Evolutionary conservation across 352 stramenopile species (phyloP).

Genomic region (Phytopythium sindhum): DNA sequence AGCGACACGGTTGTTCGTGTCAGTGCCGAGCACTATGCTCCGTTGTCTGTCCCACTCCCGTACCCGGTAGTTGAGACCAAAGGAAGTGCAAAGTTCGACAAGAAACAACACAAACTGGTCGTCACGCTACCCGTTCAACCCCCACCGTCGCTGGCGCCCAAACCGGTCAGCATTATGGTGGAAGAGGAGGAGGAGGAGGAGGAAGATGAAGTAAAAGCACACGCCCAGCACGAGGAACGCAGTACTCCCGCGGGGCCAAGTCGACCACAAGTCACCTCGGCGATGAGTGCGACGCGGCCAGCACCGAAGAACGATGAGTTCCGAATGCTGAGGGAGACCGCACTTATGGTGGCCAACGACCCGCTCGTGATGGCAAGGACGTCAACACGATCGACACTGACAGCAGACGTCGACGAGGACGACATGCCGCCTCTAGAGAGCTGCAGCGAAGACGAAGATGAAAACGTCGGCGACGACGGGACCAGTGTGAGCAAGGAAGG

Average conservation of each 20-base stretch:
- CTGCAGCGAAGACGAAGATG: conserved; percentile 48
- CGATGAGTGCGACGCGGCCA: too few relatives aligned
- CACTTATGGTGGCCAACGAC: conserved; percentile 67
- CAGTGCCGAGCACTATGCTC: conserved; percentile 35
- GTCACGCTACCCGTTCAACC: conserved; percentile 81
- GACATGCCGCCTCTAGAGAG: conserved; percentile 59
- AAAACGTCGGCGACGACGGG: conserved; percentile 12
- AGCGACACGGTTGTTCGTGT: conserved; percentile 48
- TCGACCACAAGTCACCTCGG: conserved; percentile 10
- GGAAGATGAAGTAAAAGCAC: conserved; percentile 13
- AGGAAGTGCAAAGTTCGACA: conserved; percentile 81
- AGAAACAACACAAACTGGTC: conserved; percentile 61
- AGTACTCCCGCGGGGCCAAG: conserved; percentile 2
- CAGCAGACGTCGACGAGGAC: conserved; percentile 20
- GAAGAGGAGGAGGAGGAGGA: conserved; percentile 35
- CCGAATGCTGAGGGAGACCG: conserved; percentile 52
- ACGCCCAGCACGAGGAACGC: not conserved
- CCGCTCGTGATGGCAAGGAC: conserved; percentile 26
- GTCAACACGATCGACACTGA: not conserved
- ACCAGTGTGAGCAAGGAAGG: conserved; percentile 6
- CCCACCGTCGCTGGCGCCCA: conserved; percentile 25
- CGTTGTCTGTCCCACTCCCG: conserved; percentile 56
- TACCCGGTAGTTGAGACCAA: conserved; percentile 79
- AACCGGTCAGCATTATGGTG: conserved; percentile 28
- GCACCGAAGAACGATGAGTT: conserved; percentile 41